Evolutionary conservation across 2,329 filamentous ascomycete genomes (phyloP).

Genomic region (Trichophyton rubrum): DNA sequence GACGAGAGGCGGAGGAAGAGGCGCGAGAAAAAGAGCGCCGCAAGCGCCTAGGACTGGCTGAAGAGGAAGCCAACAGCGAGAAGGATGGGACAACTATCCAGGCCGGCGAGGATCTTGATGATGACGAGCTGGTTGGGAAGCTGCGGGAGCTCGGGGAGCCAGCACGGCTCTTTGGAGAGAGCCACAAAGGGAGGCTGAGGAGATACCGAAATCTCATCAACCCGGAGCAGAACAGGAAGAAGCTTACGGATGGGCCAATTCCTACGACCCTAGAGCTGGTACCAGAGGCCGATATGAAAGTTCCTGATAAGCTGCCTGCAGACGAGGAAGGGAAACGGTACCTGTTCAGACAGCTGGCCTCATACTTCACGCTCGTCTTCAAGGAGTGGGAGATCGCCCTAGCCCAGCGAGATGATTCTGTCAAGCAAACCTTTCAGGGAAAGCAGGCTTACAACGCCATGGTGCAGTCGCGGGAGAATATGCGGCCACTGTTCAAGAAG

Average conservation of each 20-base stretch:
- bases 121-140: constrained; percentile 54
- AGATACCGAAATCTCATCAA: constrained; percentile 55
- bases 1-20: constrained; percentile 59
- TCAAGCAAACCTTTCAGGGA: constrained; percentile 63
- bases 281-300: constrained; percentile 78
- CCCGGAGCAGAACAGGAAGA: constrained; percentile 26
- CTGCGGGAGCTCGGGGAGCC: constrained; percentile 65
- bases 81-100: constrained; percentile 26
- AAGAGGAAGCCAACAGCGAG: constrained; percentile 38
- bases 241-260: constrained; percentile 62
- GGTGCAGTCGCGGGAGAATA: constrained; percentile 74
- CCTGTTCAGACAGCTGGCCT: constrained; percentile 76
- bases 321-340: constrained; percentile 56
- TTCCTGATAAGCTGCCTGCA: constrained; percentile 49
- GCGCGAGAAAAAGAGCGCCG: constrained; percentile 60
- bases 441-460: constrained; percentile 74
- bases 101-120: constrained; percentile 24
- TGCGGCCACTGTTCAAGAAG: constrained; percentile 79
- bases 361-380: constrained; percentile 94
- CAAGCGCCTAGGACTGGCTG: constrained; percentile 68
- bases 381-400: constrained; percentile 75
- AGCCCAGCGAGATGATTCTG: constrained; percentile 42
- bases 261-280: constrained; percentile 72
- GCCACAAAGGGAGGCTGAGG: constrained; percentile 53
- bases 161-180: constrained; percentile 66